Evolutionary conservation across 2,329 filamentous ascomycete genomes (phyloP), one percentile per base, ranked within the genome.

Genomic region (Colletotrichum sp.): DNA sequence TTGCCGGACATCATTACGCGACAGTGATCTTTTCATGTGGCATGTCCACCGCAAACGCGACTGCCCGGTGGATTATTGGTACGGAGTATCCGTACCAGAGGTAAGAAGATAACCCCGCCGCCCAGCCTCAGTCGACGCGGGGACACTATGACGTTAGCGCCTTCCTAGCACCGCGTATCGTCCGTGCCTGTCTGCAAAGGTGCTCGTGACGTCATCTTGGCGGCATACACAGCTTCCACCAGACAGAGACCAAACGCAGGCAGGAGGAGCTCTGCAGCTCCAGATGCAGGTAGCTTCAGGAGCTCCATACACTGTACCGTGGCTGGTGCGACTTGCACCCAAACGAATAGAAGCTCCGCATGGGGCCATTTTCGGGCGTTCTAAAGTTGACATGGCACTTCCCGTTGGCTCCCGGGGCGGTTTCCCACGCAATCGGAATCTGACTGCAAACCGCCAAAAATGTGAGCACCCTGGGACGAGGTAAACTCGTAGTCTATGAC

Each of bases 401-500:
- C 57, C 70, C 57, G 32, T 69, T 69, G 70, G 39, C 64, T 72
- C 57, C 24, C 49, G 32, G 59, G 44, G 24, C 18, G 32, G 39
- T 49, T 69, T 32, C n/a, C 70, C 70, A 64, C 49, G 55, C 64
- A 30, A 52, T 69, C 64, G 62, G 59, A 44, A 52, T 49, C 44
- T 65, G 39, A 73, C 44, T 69, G 55, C 44, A 64, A 49, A 52
- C 72, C 39, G 26, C 55, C 26, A 75, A 62, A 60, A 21, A 59
- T 52, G 44, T 52, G 44, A 52, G n/a, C 49, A 59, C 9, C 26
- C 66, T 59, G 34, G 18, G 44, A 34, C 68, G 59, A 71, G 34
- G 60, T n/a, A 71, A 13, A 26, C 21, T n/a, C 34, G 44, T 18
- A 68, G 62, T 77, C 75, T 75, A 77, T 77, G 75, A 77, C 75